Percentiles rank a stretch among this genome's conserved stretches.
Evolutionary conservation across 306 rosid species (phyloP).

Genomic region (Phaseolus lunatus): DNA sequence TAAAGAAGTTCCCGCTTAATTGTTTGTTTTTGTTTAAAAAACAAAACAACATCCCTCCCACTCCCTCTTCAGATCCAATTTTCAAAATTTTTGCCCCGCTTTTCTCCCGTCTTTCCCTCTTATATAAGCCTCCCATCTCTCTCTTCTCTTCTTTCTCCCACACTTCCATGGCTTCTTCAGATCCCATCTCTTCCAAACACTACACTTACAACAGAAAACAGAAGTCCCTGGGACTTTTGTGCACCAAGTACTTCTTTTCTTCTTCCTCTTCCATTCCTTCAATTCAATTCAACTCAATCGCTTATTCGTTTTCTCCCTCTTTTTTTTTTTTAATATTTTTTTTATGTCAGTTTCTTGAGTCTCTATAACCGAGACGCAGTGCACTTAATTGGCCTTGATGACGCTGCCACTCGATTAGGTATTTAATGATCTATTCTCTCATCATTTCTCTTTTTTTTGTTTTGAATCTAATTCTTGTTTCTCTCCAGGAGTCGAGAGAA

Average conservation of each 20-base stretch:
- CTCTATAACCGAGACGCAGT: constrained; percentile 74
- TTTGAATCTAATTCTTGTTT: constrained; percentile 1
- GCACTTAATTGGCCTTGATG: constrained; percentile 83
- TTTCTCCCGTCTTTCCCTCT: background rate
- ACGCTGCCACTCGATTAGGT: constrained; percentile 90
- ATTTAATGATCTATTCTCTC: background rate
- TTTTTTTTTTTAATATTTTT: background rate
- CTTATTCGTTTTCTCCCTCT: background rate
- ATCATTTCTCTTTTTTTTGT: background rate
- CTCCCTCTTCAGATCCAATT: constrained; percentile 30
- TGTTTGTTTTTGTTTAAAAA: background rate
- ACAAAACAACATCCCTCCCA: constrained; percentile 29
- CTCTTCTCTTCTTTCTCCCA: background rate
- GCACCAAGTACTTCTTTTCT: constrained; percentile 72
- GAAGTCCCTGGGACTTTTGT: constrained; percentile 82
- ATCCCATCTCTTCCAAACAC: constrained; percentile 54
- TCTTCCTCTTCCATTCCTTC: background rate
- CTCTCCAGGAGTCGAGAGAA: constrained; percentile 77
- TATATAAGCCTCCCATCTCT: constrained; percentile 47
- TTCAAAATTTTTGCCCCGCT: constrained; percentile 63
- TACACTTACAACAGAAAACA: constrained; percentile 65
- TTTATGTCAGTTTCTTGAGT: constrained; percentile 58
- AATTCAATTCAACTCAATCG: background rate
- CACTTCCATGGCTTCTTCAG: constrained; percentile 50
- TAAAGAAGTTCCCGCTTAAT: background rate